These are phyloP conservation scores for Priceomyces melissophilus DNA, from an alignment of 805 yeast genomes.

Conservation along the genomic window DNA sequence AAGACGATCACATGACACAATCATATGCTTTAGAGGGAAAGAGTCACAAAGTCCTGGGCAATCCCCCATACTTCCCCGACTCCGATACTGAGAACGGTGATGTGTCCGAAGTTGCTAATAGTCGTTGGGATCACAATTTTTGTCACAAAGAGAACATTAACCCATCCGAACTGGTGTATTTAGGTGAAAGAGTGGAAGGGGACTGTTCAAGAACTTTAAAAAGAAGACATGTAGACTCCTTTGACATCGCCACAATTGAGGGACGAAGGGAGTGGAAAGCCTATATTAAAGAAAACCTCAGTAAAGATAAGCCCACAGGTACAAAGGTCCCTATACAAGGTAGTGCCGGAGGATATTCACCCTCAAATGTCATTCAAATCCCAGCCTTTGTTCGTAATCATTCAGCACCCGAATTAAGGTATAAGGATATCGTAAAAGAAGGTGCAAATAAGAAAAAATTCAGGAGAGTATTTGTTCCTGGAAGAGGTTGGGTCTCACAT, in stretches of 20 bases:
- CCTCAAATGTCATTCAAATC: background rate
- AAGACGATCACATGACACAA: no score
- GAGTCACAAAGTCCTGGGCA: no score
- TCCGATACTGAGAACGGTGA: no score
- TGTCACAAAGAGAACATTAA: no score
- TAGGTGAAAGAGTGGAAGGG: no score
- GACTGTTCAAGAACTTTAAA: no score
- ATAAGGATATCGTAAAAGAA: slow-evolving; percentile 14
- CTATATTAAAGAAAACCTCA: slow-evolving; percentile 12
- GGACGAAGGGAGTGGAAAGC: slow-evolving; percentile 25
- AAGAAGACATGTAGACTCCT: slow-evolving; percentile 6
- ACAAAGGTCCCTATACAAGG: background rate
- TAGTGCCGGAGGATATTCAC: background rate
- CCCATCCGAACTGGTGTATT: no score
- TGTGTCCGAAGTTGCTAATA: no score
- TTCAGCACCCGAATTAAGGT: slow-evolving; percentile 6
- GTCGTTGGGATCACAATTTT: no score
- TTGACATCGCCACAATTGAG: slow-evolving; percentile 26
- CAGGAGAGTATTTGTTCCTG: slow-evolving; percentile 45
- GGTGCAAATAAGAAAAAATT: slow-evolving; percentile 40
- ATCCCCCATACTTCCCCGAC: no score
- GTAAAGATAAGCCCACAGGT: background rate
- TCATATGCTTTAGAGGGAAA: no score
- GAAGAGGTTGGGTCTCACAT: slow-evolving; percentile 49
- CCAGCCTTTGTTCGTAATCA: background rate